Evolutionary conservation across 1,139 yeast species (phyloP), one percentile per base, ranked within the genome.

Genomic region (Lizanozyma gosingica): DNA sequence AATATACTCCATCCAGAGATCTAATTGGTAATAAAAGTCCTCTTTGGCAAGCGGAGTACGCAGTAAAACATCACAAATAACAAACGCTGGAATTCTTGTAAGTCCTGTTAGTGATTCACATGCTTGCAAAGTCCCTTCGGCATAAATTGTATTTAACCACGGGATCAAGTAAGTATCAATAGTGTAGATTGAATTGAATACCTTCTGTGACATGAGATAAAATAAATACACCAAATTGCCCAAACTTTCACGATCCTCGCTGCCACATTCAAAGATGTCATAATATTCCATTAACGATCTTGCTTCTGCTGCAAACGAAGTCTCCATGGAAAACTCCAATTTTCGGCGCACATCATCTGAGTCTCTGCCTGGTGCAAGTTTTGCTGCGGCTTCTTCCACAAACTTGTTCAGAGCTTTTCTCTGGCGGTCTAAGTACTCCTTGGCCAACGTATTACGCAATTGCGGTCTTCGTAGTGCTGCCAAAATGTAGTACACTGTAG

Each of bases 1-100:
- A 18, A 46, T 46, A 40, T 49, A 54, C 34, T 47, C 43, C 15
- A 36, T 17, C 75, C 74, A 71, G 9, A 71, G 43, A 39, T 68
- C 74, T 6, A 54, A 42, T 45, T 67, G 74, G 14, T 67, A 52
- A 3, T 55, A 46, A 16, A 57, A 51, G 37, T 70, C 75, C 15
- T 54, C 50, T 29, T 47, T 47, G 4, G 62, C 55, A 41, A 53
- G 49, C 0, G 75, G 73, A 1, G 71, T 59, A 36, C 75, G 53
- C 2, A 58, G 45, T 2, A 67, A 47, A 2, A 69, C 48, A 46
- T 69, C 73, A 3, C 59, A 50, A 4, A 62, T 43, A 2, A 70
- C 55, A 46, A 62, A 65, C 1, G 65, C 54, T 0, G 76, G 75
- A 15, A 67, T 63, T n/a, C 56, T 48, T 0, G 56, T 45, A 15